Evolutionary conservation across 768 basidiomycete species (phyloP), one percentile per base, ranked within the genome.

Genomic region (Naganishia kalamii): DNA sequence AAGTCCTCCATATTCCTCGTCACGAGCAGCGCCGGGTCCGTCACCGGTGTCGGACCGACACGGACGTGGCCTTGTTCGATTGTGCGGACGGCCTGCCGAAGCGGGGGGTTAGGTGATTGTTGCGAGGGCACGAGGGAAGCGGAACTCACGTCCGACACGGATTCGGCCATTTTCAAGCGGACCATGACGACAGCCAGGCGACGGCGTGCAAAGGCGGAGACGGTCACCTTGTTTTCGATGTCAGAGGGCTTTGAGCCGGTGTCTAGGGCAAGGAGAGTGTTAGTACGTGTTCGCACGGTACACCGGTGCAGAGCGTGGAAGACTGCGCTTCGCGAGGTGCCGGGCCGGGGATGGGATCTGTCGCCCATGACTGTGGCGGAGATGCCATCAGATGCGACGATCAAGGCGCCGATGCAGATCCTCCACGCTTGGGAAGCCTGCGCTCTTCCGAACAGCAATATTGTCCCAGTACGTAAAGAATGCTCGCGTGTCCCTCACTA

Each of bases 1-100:
- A 93, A 99, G 82, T 99, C 96, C 75, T 98, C 92, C 92, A 96
- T 93, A 70, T 92, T 89, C 72, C 94, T 90, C 43, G 91, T 94
- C 65, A 99, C 92, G 59, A 99, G 83, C 81, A 87, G 96, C 0
- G 93, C 96, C 2, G 96, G 96, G 77, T 99, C 96, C 0, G 89
- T 93, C 71, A 97, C 86, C 0, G 91, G 90, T 74, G 96, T 90
- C 33, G 94, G 92, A 23, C 96, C 96, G 25, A 98, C 91, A 33
- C 96, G 88, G 71, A 99, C 87, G 78, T 99, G 96, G 0, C 96
- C 96, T 78, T 98, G 96, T 78, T 99, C 96, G 71, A 99, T 89
- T 77, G 96, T 97, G 74, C 90, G 92, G 62, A 88, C 90, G 10
- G 94, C 96, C 92, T 96, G 73, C n/a, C 60, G 41, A 21, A 33